Conservation (phyloP, 78 protist species). For the Dictyostelium intermedium region DNA sequence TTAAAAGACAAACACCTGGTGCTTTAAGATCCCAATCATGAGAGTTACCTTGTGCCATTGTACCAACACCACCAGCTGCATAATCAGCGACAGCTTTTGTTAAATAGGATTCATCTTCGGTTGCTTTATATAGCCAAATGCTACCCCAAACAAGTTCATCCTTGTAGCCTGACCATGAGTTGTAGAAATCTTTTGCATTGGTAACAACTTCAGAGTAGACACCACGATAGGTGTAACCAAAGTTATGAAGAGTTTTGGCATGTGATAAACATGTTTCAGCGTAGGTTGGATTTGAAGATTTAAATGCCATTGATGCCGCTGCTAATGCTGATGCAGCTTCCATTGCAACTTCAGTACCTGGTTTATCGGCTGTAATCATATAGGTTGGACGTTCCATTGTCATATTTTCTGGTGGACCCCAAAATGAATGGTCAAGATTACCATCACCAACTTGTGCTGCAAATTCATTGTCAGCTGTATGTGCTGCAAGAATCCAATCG, state of each 20-base stretch:
- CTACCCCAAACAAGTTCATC: constrained; percentile 74
- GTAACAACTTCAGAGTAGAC: constrained; percentile 23
- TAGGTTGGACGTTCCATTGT: constrained; percentile 31
- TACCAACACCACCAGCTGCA: constrained; percentile 23
- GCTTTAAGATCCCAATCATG: constrained; percentile 78
- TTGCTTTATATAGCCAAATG: constrained; percentile 63
- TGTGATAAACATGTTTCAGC: constrained; percentile 32
- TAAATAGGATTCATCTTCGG: constrained; percentile 13
- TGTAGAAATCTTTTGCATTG: constrained; percentile 58
- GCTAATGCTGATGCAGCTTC: constrained; percentile 68
- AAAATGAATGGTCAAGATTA: constrained; percentile 20
- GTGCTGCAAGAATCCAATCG: constrained; percentile 73
- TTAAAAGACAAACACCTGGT: constrained; percentile 41
- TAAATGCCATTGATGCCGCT: constrained; percentile 42
- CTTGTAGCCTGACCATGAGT: constrained; percentile 55
- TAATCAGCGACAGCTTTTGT: constrained; percentile 23
- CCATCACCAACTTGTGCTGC: constrained; percentile 65
- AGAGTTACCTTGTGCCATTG: constrained; percentile 42
- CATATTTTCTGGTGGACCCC: constrained; percentile 69
- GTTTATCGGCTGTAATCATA: neutral
- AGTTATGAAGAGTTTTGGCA: constrained; percentile 42
- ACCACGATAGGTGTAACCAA: constrained; percentile 77
- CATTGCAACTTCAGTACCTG: constrained; percentile 77
- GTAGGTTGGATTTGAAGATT: constrained; percentile 7
- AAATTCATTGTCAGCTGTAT: constrained; percentile 37